phyloP scores from a whole-genome alignment of 768 basidiomycete genomes.

The Suillus sp. region DNA sequence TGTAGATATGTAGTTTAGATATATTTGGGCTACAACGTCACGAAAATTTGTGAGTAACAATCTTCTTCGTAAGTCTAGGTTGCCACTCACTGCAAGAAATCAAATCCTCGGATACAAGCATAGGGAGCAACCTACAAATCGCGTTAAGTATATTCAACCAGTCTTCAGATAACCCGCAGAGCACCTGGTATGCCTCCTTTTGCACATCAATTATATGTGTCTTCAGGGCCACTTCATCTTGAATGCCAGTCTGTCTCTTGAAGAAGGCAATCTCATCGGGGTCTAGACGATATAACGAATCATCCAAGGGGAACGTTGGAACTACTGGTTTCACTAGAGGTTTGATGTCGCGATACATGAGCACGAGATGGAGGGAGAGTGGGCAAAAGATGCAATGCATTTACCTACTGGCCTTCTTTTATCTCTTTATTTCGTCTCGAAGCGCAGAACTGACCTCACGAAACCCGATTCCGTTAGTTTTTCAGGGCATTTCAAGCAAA shows the following conservation, averaged over 20 bases:
- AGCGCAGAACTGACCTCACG: neutral
- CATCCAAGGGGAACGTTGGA: constrained; percentile 1
- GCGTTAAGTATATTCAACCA: neutral
- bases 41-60: neutral
- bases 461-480: neutral
- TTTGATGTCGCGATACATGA: neutral
- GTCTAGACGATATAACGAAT: neutral
- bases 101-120: constrained; percentile 2
- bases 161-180: neutral
- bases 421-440: neutral
- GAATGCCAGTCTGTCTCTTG: neutral
- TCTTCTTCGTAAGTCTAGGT: neutral
- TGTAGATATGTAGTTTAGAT: neutral
- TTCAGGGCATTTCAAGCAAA: neutral
- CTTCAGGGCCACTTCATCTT: constrained; percentile 1
- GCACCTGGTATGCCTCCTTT: neutral
- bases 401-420: neutral
- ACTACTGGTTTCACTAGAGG: neutral
- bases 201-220: neutral
- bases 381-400: neutral
- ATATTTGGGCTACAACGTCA: neutral
- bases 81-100: neutral
- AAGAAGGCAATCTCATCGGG: neutral
- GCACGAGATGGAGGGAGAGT: neutral
- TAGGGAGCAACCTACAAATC: neutral